These are phyloP conservation scores for Globisporangium lucens DNA, from an alignment of 352 stramenopile genomes.

Conservation along the genomic window DNA sequence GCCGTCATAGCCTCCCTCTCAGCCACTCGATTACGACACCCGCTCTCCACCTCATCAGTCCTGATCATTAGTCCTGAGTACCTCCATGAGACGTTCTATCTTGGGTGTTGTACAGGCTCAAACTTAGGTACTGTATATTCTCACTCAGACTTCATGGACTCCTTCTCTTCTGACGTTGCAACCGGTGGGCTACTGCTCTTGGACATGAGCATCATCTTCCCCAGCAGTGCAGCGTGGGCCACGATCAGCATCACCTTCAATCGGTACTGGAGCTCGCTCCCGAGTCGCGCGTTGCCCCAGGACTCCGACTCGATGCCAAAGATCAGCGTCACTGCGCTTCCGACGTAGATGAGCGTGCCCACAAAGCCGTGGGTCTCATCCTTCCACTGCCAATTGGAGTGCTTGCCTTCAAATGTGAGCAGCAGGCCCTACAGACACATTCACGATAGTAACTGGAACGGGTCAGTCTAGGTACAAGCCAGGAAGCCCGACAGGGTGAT, in stretches of 20 bases:
- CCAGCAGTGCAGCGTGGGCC: conserved; percentile 45
- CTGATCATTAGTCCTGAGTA: background rate
- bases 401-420: conserved; percentile 52
- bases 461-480: background rate
- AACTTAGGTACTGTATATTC: too few species aligned
- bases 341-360: conserved; percentile 57
- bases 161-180: background rate
- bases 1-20: background rate
- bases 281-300: conserved; percentile 29
- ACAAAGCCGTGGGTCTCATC: conserved; percentile 67
- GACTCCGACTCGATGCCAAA: conserved; percentile 47
- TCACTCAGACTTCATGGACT: conserved; percentile 4
- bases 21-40: background rate
- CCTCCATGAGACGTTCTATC: too few species aligned
- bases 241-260: conserved; percentile 40
- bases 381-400: conserved; percentile 67
- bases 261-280: conserved; percentile 37
- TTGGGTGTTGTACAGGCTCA: too few species aligned
- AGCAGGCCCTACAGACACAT: conserved; percentile 33
- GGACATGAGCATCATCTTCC: conserved; percentile 1
- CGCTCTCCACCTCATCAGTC: background rate
- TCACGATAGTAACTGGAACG: background rate
- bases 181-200: background rate
- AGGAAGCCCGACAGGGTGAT: background rate
- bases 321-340: conserved; percentile 36